These are phyloP conservation scores for Ilex paraguariensis DNA, from an alignment of 305 asterid genomes.

Conservation along the genomic window DNA sequence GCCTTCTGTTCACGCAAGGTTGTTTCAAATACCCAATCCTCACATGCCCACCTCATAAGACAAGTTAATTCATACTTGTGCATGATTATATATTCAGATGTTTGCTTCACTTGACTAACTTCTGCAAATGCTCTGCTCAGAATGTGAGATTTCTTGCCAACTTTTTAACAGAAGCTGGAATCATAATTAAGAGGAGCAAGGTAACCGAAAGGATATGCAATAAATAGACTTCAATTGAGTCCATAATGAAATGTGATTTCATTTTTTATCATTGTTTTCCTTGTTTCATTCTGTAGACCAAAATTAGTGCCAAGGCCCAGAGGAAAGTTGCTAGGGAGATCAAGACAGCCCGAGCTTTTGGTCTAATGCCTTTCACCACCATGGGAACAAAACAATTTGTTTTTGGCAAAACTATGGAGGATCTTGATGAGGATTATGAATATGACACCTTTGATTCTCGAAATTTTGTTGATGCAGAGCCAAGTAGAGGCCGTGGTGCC, in stretches of 20 bases:
- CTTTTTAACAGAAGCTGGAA: constrained; percentile 69
- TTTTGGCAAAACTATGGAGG: constrained; percentile 61
- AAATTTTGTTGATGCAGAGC: constrained; percentile 37
- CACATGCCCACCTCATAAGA: too few relatives aligned
- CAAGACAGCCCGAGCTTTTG: constrained; percentile 88
- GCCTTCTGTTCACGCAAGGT: too few relatives aligned
- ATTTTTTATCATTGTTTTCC: constrained; percentile 3
- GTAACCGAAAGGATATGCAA: constrained; percentile 21
- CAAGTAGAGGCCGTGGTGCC: constrained; percentile 13
- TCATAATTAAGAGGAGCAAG: constrained; percentile 73
- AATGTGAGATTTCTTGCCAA: constrained; percentile 74
- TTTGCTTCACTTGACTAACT: constrained; percentile 5
- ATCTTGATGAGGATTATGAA: constrained; percentile 34
- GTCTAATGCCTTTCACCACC: constrained; percentile 80
- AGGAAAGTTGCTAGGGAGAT: constrained; percentile 87
- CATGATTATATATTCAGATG: too few relatives aligned
- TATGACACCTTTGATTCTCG: constrained; percentile 20
- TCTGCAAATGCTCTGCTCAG: constrained; percentile 27
- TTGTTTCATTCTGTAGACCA: constrained; percentile 41
- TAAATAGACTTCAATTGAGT: neutral
- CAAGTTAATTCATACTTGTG: too few relatives aligned
- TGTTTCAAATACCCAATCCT: too few relatives aligned
- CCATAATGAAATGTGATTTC: neutral
- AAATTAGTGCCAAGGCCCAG: constrained; percentile 84
- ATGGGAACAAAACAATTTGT: constrained; percentile 76